phyloP scores from a whole-genome alignment of 1,284 basidiomycete species.

The Malassezia yamatoensis region DNA sequence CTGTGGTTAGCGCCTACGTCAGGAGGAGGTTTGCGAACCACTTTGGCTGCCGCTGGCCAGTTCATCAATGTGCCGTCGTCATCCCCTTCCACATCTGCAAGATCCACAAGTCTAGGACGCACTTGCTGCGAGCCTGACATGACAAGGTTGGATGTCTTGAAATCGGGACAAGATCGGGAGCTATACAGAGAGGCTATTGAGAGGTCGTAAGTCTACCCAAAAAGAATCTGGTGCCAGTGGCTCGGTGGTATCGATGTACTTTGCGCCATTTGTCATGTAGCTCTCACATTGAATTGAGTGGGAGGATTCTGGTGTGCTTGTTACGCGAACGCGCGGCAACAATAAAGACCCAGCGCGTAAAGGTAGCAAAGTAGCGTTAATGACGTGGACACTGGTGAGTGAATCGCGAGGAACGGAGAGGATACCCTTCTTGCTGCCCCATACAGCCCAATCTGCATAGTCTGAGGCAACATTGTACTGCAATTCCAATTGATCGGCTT shows the following conservation, averaged over 20 bases:
- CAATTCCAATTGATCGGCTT: slow-evolving; percentile 1
- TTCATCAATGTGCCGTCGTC: slow-evolving; percentile 18
- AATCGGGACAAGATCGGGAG: neutral
- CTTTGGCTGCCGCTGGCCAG: slow-evolving; percentile 35
- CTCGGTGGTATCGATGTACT: slow-evolving; percentile 20
- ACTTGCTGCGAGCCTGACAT: slow-evolving; percentile 20
- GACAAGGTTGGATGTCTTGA: neutral
- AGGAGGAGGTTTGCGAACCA: slow-evolving; percentile 19
- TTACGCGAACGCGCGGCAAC: slow-evolving; percentile 19
- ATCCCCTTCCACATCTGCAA: slow-evolving; percentile 26
- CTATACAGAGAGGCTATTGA: neutral
- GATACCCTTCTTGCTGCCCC: slow-evolving; percentile 26
- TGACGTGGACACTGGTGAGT: neutral
- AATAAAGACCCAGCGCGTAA: slow-evolving; percentile 23
- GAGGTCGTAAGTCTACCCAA: slow-evolving; percentile 16
- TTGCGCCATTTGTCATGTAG: slow-evolving; percentile 23
- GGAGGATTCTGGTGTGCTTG: slow-evolving; percentile 7
- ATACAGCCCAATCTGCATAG: slow-evolving; percentile 35
- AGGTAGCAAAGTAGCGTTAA: slow-evolving; percentile 25
- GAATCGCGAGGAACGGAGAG: slow-evolving; percentile 3
- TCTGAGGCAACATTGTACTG: slow-evolving; percentile 32
- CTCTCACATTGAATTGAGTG: slow-evolving; percentile 23
- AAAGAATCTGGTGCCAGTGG: slow-evolving; percentile 13
- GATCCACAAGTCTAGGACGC: slow-evolving; percentile 28
- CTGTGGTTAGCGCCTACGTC: neutral